Evolutionary conservation across 2,329 filamentous ascomycete genomes (phyloP).

Genomic region (Lachnellula hyalina): DNA sequence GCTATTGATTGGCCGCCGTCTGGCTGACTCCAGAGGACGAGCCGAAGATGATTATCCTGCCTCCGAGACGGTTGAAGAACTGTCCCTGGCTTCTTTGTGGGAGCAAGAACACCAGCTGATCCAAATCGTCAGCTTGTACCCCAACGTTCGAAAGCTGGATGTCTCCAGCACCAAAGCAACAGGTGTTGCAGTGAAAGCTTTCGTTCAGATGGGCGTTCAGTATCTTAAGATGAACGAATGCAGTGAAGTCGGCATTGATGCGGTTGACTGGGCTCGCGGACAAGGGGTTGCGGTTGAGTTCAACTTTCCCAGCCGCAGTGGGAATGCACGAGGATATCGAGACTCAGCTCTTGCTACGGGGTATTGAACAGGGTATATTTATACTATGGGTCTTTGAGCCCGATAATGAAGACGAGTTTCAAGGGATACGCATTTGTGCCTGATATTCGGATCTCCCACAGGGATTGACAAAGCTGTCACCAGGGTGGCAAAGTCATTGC

Average conservation of each 20-base stretch:
- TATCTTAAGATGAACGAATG: slow-evolving; percentile 27
- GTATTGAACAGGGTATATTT: background rate
- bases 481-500: background rate
- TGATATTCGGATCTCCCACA: background rate
- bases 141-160: slow-evolving; percentile 25
- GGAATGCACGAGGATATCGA: background rate
- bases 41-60: slow-evolving; percentile 19
- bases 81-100: slow-evolving; percentile 14
- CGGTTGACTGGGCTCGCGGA: slow-evolving; percentile 29
- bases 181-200: slow-evolving; percentile 30
- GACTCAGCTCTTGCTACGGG: background rate
- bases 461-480: background rate
- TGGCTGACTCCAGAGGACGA: background rate
- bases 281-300: slow-evolving; percentile 25
- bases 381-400: background rate
- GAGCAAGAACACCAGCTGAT: slow-evolving; percentile 18
- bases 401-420: background rate
- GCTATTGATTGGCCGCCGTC: slow-evolving; percentile 20
- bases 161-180: slow-evolving; percentile 27
- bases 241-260: slow-evolving; percentile 24
- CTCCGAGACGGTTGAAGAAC: slow-evolving; percentile 21
- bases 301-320: slow-evolving; percentile 4
- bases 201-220: slow-evolving; percentile 27
- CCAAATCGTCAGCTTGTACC: slow-evolving; percentile 20
- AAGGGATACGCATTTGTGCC: background rate